Evolutionary conservation across 2,329 filamentous ascomycete genomes (phyloP).

Genomic region (Aureobasidium leucospermi): DNA sequence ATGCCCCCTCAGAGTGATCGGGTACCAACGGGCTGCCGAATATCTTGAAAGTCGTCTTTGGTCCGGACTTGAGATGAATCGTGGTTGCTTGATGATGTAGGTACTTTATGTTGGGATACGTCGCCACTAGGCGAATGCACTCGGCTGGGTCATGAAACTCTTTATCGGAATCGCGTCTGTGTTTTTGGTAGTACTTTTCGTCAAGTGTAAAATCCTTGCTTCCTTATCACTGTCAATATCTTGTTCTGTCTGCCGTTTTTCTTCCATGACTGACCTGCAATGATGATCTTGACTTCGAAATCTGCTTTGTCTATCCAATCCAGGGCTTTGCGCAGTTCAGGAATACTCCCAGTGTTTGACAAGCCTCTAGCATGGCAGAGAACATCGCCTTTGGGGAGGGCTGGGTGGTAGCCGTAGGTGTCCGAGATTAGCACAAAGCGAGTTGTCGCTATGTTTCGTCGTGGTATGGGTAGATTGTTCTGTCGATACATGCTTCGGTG

Average conservation of each 20-base stretch:
- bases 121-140: constrained; percentile 48
- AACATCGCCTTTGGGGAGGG: constrained; percentile 62
- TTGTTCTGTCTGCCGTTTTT: neutral
- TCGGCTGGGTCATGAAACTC: constrained; percentile 44
- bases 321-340: constrained; percentile 53
- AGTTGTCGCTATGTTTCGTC: constrained; percentile 35
- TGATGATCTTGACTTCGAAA: constrained; percentile 63
- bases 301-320: constrained; percentile 60
- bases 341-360: constrained; percentile 60
- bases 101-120: constrained; percentile 53
- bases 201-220: neutral
- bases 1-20: constrained; percentile 53
- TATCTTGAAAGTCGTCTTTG: constrained; percentile 55
- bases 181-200: constrained; percentile 46
- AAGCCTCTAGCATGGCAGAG: constrained; percentile 71
- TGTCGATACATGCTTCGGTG: too few relatives aligned
- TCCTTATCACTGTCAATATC: neutral
- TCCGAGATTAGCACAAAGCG: constrained; percentile 71
- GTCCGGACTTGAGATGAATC: constrained; percentile 51
- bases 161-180: constrained; percentile 52
- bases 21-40: constrained; percentile 66
- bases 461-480: neutral
- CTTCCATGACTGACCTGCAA: constrained; percentile 49
- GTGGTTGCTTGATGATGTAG: constrained; percentile 51
- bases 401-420: constrained; percentile 59